Evolutionary conservation across 306 rosid species (phyloP).

Genomic region (Prunus kanzakura): DNA sequence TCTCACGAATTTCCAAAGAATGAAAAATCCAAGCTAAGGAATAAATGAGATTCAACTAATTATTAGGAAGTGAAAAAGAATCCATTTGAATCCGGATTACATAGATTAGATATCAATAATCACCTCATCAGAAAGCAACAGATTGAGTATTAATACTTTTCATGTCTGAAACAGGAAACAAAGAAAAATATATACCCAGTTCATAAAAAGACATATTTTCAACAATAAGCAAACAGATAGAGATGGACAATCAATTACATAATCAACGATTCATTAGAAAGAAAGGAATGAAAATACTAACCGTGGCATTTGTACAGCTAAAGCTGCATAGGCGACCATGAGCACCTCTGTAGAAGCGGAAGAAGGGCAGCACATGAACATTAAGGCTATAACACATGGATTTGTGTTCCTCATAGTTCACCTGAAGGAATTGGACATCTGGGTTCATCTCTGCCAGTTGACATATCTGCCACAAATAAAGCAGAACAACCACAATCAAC

Average conservation of each 20-base stretch:
- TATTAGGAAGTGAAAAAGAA: not conserved
- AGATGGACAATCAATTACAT: not conserved
- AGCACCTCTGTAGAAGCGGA: conserved; percentile 86
- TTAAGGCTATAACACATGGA: conserved; percentile 85
- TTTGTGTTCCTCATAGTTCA: conserved; percentile 79
- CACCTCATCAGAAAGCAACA: not conserved
- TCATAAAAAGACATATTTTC: not conserved
- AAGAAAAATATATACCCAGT: not conserved
- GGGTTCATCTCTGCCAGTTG: conserved; percentile 87
- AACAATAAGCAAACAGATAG: not conserved
- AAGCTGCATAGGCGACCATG: conserved; percentile 88
- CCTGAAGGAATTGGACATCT: conserved; percentile 70
- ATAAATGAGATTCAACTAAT: not conserved
- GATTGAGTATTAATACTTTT: not conserved
- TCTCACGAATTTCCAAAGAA: not conserved
- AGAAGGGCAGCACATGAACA: conserved; percentile 90
- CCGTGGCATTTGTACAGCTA: conserved; percentile 97
- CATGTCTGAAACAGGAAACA: not conserved
- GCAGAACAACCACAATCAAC: conserved; percentile 13
- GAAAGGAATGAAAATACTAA: conserved; percentile 32
- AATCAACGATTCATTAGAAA: not conserved
- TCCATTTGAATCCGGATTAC: not conserved
- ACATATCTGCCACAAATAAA: conserved; percentile 54
- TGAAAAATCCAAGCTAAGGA: not conserved
- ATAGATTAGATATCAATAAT: not conserved